Base-by-base conservation (phyloP, 495 filamentous ascomycete genomes). In the Aspergillus cristatus region DNA sequence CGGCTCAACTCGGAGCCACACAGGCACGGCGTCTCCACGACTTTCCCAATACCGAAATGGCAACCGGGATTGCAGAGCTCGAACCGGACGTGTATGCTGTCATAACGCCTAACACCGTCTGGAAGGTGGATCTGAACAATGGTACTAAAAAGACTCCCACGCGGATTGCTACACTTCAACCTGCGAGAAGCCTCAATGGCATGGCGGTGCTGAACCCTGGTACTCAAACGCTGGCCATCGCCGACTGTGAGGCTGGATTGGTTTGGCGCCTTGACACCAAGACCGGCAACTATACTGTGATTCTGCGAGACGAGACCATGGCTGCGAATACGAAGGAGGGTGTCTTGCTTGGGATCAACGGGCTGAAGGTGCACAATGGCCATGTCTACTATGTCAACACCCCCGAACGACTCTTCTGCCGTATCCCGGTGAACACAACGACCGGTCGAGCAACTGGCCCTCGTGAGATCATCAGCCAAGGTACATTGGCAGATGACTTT, bases 361-460 rank as follows among this genome's bases (percentile, higher is more conserved):
- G 59, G 6, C 16, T 64, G 17, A 53, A 49, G 30, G 30, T 58
- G 14, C 43, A 40, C 14, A 31, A 49, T 10, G 48, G 46, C 0
- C 49, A 60, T 26, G 35, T 64, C 7, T 67, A 67, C 44, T 69
- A 54, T 42, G 55, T 48, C 18, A 69, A 64, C 35, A 48, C 41
- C 1, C 45, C 46, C 11, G 34, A 43, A 14, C 30, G 22, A 7
- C 29, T 48, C 5, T 51, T 68, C 26, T 55, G 51, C 38, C 54
- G 56, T 17, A 37, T 63, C 14, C 41, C 37, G 14, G 57, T 65
- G 31, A 40, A 54, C 29, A n/a, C n/a, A n/a, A 32, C 22, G 16
- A 32, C 49, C 12, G 65, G 55, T 28, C 33, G 15, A 10, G 38
- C 34, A 7, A 8, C 33, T 16, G 39, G 44, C 2, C 32, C 30